phyloP scores from a whole-genome alignment of 2,329 filamentous ascomycete species.

The Podosphaera fusca region DNA sequence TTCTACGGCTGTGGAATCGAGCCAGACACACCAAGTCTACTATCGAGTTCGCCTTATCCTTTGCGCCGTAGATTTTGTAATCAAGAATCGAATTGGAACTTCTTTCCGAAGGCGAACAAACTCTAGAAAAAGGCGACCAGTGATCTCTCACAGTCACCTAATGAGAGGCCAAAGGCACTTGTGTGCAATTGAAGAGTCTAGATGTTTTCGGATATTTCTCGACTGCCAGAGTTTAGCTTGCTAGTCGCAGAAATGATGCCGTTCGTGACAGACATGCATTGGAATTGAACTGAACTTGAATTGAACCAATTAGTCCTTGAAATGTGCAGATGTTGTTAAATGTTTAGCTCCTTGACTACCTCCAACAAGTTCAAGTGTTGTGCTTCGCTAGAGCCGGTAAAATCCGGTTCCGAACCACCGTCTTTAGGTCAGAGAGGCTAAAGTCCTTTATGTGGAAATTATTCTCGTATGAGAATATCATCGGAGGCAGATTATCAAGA shows the following conservation, averaged over 20 bases:
- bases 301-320: background rate
- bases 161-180: background rate
- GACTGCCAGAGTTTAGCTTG: background rate
- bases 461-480: no score
- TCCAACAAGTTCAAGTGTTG: slow-evolving; percentile 1
- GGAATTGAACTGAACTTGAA: background rate
- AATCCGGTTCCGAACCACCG: background rate
- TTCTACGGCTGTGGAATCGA: background rate
- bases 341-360: background rate
- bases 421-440: background rate
- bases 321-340: background rate
- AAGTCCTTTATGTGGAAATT: background rate
- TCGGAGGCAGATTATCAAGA: no score
- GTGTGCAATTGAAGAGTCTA: background rate
- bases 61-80: background rate
- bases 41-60: background rate
- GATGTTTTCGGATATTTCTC: background rate
- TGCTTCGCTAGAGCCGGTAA: background rate
- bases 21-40: slow-evolving; percentile 1
- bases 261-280: background rate
- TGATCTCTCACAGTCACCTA: background rate
- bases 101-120: background rate
- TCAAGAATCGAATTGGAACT: background rate
- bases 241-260: background rate
- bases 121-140: background rate